Evolutionary conservation across 345 rosid species (phyloP).

Genomic region (Odontarrhena argentea): DNA sequence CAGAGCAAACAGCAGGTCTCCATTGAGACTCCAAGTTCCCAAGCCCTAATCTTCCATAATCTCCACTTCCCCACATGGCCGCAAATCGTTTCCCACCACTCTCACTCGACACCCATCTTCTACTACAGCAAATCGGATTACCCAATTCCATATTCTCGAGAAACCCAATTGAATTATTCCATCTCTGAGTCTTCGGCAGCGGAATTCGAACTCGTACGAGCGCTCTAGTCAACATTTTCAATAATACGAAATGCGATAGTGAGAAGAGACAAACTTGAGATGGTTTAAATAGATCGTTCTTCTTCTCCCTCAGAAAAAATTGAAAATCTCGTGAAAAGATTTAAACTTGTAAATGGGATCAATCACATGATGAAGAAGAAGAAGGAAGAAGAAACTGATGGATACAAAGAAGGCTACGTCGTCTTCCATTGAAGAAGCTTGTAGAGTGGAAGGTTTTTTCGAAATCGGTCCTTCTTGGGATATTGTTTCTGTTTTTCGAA

Average conservation of each 20-base stretch:
- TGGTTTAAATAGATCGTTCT: conserved; percentile 19
- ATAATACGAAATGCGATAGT: not conserved
- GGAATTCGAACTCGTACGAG: conserved; percentile 31
- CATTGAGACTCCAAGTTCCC: conserved; percentile 74
- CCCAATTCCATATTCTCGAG: conserved; percentile 18
- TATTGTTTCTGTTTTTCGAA: not conserved
- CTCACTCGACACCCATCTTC: conserved; percentile 35
- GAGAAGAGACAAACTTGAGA: not conserved
- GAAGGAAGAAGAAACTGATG: conserved; percentile 37
- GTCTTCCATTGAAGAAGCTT: conserved; percentile 28
- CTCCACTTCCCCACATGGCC: conserved; percentile 94
- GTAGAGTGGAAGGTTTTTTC: not conserved
- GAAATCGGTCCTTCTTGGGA: not conserved
- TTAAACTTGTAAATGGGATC: conserved; percentile 1
- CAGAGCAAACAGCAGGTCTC: conserved; percentile 56
- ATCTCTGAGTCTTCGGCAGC: conserved; percentile 2
- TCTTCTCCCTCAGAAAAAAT: not conserved
- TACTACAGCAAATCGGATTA: conserved; percentile 14
- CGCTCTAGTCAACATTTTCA: conserved; percentile 38
- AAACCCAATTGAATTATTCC: not conserved
- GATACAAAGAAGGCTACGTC: conserved; percentile 42
- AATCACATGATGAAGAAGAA: conserved; percentile 32
- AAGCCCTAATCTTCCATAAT: conserved; percentile 76
- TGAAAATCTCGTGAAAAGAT: no score
- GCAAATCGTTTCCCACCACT: conserved; percentile 49